These are phyloP conservation scores for Lagenidium sp. DNA, from an alignment of 352 stramenopile species.

Conservation along the genomic window DNA sequence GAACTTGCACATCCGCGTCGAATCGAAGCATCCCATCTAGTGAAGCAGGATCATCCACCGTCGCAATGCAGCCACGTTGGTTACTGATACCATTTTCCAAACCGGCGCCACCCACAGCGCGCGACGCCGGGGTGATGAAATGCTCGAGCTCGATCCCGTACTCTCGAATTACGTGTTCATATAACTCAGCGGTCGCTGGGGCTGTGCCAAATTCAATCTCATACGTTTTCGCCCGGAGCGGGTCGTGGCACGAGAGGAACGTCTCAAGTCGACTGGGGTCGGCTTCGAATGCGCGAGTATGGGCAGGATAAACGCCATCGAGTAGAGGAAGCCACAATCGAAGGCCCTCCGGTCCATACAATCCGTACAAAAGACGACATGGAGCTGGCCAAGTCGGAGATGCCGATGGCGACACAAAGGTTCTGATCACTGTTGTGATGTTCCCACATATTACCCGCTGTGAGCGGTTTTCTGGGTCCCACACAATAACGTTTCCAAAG, in stretches of 20 bases:
- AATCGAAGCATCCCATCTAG: conserved; percentile 69
- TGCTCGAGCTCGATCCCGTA: conserved; percentile 55
- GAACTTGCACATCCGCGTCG: conserved; percentile 62
- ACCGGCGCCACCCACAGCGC: conserved; percentile 8
- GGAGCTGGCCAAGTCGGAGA: conserved; percentile 47
- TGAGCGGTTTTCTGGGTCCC: conserved; percentile 64
- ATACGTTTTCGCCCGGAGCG: conserved; percentile 71
- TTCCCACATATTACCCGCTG: conserved; percentile 59
- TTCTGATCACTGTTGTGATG: conserved; percentile 45
- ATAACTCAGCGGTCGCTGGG: conserved; percentile 46
- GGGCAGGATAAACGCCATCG: conserved; percentile 62
- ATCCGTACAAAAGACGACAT: conserved; percentile 51
- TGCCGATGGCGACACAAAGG: conserved; percentile 30
- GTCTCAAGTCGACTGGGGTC: conserved; percentile 38
- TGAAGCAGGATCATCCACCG: conserved; percentile 45
- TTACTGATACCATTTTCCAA: conserved; percentile 27
- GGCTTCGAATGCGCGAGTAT: conserved; percentile 47
- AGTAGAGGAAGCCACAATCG: conserved; percentile 67
- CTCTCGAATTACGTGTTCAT: conserved; percentile 60
- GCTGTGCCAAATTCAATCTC: conserved; percentile 73
- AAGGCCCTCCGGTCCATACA: conserved; percentile 72
- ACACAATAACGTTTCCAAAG: conserved; percentile 55
- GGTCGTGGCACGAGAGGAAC: conserved; percentile 72
- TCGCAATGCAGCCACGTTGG: conserved; percentile 39
- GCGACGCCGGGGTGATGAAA: conserved; percentile 17